Evolutionary conservation across 129 eudicot species (phyloP), one percentile per base, ranked within the genome.

Genomic region (Lactuca saligna): DNA sequence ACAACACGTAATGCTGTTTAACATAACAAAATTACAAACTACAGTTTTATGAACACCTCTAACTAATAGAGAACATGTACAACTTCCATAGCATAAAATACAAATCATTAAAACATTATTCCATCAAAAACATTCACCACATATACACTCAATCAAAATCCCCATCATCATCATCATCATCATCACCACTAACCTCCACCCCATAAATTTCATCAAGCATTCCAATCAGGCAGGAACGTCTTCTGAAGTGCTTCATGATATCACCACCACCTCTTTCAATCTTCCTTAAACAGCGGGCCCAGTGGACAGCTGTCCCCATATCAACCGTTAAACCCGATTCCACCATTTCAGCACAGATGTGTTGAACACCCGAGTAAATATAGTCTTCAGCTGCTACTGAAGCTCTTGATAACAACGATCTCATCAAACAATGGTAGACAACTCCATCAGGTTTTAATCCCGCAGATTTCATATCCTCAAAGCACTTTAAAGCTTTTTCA

Each of bases 191-290:
- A 3, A 53, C 76, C 38, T 74, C 76, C 2, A 37, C 59, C 51
- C 73, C 56, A 8, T 86, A 77, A 50, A 73, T 72, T 59, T 83
- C 75, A 62, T 78, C 49, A 4, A 75, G 80, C 48, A 66, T 85
- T 90, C 99, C 99, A 90, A 74, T 94, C 99, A 11, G 94, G 99
- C 8, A 97, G 99, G 76, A 94, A 94, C 3, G 96, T 94, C 73
- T 82, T 94, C 75, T 94, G 99, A 53, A 94, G 85, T 54, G 91
- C 96, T 87, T 89, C 93, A 0, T 94, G 9, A 94, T 79, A 34
- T 70, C 87, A 4, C 99, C 99, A 4, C 99, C 97, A 3, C 82
- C 60, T 62, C 87, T 77, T 78, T 94, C 99, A 46, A 94, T 83
- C 82, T 90, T 94, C 34, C 83, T 80, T 48, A 87, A 78, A 75